Base-by-base conservation (phyloP, 768 basidiomycete species). In the Psilocybe subaeruginosa region DNA sequence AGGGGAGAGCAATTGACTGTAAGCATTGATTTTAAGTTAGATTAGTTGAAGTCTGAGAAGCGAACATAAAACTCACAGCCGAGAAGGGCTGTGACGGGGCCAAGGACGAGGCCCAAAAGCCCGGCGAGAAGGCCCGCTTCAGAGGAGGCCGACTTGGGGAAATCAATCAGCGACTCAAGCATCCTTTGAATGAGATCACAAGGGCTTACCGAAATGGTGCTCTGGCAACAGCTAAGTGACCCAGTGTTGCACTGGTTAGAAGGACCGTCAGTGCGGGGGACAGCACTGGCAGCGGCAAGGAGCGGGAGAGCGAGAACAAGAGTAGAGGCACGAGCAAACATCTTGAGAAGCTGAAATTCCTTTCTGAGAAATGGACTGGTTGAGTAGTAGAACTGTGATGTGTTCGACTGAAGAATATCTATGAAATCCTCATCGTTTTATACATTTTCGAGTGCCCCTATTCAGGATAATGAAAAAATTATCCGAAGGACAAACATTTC, bases 1-100 rank as follows among this genome's bases (percentile, higher is more conserved):
- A 77, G 65, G 29, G 76, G 76, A 46, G 65, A 66, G 69, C 76
- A 77, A 53, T 56, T 70, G 8, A 76, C 66, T 68, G 23, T 33
- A 2, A 27, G 8, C 9, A 46, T 4, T 2, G 12, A 19, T 16
- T 16, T 27, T 50, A 14, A 12, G 30, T 29, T 41, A 29, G 14
- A 65, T 11, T 60, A 47, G 64, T 19, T 11, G 14, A 3, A n/a
- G 45, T 1, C 4, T n/a, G 27, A 17, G 17, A 23, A 23, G 23
- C 23, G 23, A 4, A 37, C 30, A 35, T 30, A 37, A 33, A 23
- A 55, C 68, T 54, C 53, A 68, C 67, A 33, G 30, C 67, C 67
- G 29, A 68, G 55, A 46, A 57, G 63, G 14, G 56, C 69, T 54
- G 57, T 67, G 35, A 72, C 27, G 43, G 47, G 53, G 12, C 61